Percentiles rank a stretch among this genome's conserved stretches.
Evolutionary conservation across 1,284 basidiomycete genomes (phyloP).

Genomic region (Retiboletus flavoniger): DNA sequence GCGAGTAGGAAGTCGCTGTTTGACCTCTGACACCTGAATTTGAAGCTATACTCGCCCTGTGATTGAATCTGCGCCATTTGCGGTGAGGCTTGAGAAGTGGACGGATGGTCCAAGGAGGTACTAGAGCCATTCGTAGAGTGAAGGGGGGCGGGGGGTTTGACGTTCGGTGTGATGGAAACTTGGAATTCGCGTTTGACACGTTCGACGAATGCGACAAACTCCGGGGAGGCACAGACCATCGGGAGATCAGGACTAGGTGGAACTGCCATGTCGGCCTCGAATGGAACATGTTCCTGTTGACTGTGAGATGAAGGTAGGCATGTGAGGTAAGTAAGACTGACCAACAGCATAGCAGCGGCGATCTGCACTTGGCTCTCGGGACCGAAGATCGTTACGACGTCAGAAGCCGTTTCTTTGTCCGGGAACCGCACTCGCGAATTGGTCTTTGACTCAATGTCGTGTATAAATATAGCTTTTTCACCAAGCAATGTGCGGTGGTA

Average conservation of each 20-base stretch:
- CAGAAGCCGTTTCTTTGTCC: slow-evolving; percentile 91
- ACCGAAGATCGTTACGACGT: slow-evolving; percentile 90
- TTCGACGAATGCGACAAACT: slow-evolving; percentile 83
- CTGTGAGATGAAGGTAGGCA: slow-evolving; percentile 13
- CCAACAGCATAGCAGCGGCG: slow-evolving; percentile 92
- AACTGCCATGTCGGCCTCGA: slow-evolving; percentile 93
- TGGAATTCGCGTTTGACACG: slow-evolving; percentile 92
- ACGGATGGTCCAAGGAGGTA: slow-evolving; percentile 29
- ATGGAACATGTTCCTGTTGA: slow-evolving; percentile 88
- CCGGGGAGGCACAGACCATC: slow-evolving; percentile 69
- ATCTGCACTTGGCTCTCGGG: slow-evolving; percentile 97
- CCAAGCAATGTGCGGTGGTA: slow-evolving; percentile 95
- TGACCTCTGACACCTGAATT: slow-evolving; percentile 91
- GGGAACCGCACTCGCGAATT: slow-evolving; percentile 95
- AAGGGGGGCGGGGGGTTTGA: slow-evolving; percentile 48
- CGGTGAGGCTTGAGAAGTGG: slow-evolving; percentile 33
- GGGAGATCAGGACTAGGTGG: slow-evolving; percentile 81
- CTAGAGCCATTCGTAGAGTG: slow-evolving; percentile 34
- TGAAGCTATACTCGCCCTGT: slow-evolving; percentile 84
- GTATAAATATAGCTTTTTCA: slow-evolving; percentile 96
- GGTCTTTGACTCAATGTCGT: slow-evolving; percentile 95
- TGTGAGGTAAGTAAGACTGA: slow-evolving; percentile 37
- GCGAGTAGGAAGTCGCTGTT: slow-evolving; percentile 91
- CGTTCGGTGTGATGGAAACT: slow-evolving; percentile 80
- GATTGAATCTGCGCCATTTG: slow-evolving; percentile 39